phyloP scores from a whole-genome alignment of 768 basidiomycete genomes.

The Psilocybe cubensis region DNA sequence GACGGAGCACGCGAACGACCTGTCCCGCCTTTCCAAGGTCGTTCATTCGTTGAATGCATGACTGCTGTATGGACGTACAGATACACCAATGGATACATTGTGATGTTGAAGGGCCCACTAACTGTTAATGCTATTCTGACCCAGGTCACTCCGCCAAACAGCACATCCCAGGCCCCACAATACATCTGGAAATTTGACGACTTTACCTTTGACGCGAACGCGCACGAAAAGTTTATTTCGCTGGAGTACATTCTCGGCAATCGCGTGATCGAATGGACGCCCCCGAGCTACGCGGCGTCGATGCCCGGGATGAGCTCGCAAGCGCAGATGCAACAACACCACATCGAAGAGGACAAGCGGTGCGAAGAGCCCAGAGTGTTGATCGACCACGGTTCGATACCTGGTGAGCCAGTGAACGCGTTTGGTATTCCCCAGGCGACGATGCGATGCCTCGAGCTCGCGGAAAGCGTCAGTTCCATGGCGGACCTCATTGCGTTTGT shows the following conservation, averaged over 20 bases:
- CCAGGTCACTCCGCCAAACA: conserved; percentile 25
- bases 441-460: conserved; percentile 88
- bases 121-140: conserved; percentile 62
- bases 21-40: conserved; percentile 42
- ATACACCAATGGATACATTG: conserved; percentile 78
- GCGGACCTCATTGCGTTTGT: conserved; percentile 74
- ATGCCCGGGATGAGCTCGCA: conserved; percentile 10
- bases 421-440: conserved; percentile 90
- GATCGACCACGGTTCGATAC: conserved; percentile 68
- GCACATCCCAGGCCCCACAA: conserved; percentile 21
- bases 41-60: conserved; percentile 70
- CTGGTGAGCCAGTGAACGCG: conserved; percentile 83
- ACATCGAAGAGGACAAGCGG: conserved; percentile 55
- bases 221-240: conserved; percentile 76
- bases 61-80: conserved; percentile 81
- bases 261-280: conserved; percentile 45
- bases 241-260: conserved; percentile 62
- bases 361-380: conserved; percentile 70
- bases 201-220: conserved; percentile 73
- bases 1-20: conserved; percentile 77
- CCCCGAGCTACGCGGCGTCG: conserved; percentile 26
- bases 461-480: conserved; percentile 84
- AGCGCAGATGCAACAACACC: conserved; percentile 18
- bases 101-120: conserved; percentile 76
- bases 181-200: conserved; percentile 68